Evolutionary conservation across 192 early-diverging fungal species (phyloP), one percentile per base, ranked within the genome.

Genomic region (Anaeromyces robustus): DNA sequence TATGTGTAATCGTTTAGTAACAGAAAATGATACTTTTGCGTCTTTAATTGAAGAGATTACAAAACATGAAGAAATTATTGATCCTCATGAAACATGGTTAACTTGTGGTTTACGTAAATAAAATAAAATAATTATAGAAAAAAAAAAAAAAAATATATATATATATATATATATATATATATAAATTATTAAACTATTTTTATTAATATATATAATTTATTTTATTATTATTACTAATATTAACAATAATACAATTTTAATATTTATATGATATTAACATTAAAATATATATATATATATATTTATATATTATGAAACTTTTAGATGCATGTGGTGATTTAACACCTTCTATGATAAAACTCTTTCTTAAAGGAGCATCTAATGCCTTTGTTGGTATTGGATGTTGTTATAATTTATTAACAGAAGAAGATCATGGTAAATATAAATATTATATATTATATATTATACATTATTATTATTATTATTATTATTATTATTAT

Each of bases 261-360:
- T n/a, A n/a, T n/a, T n/a, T n/a, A n/a, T n/a, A n/a, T n/a, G n/a
- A n/a, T n/a, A n/a, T n/a, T n/a, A n/a, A n/a, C n/a, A n/a, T n/a
- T n/a, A n/a, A n/a, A n/a, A n/a, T 34, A 34, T 34, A 34, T 34
- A 34, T 34, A 34, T 34, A 34, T 22, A 52, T 22, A 52, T 52
- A 22, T n/a, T n/a, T n/a, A n/a, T n/a, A n/a, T n/a, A n/a, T n/a
- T n/a, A n/a, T n/a, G n/a, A n/a, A n/a, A n/a, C n/a, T n/a, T n/a
- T n/a, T 95, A 14, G 94, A 97, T 81, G 88, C 94, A 0, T 97
- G 96, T 81, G 96, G 96, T 12, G 92, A 96, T 81, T 83, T 97
- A 79, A 89, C 92, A 7, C 90, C 91, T 68, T 89, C 90, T 2
- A 90, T 94, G 81, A 87, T 96, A 14, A 86, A 88, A 59, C 82